Evolutionary conservation across 2,329 filamentous ascomycete genomes (phyloP).

Genomic region (Didymella exigua): DNA sequence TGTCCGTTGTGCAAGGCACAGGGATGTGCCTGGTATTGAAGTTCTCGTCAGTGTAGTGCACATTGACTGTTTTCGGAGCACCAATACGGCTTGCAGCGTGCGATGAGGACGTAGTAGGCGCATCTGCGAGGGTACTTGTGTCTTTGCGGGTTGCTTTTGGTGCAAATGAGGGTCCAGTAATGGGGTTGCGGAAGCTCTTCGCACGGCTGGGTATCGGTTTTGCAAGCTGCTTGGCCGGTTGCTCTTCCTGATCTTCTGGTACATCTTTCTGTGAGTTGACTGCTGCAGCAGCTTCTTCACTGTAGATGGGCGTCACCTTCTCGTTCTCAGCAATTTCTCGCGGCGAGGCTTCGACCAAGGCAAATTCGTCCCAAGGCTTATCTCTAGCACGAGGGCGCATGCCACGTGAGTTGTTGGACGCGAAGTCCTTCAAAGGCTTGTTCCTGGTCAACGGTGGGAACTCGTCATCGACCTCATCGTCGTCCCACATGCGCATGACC

Average conservation of each 20-base stretch:
- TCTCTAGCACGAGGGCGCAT: constrained; percentile 70
- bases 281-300: constrained; percentile 56
- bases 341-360: constrained; percentile 72
- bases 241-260: constrained; percentile 23
- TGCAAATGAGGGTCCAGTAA: constrained; percentile 57
- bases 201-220: constrained; percentile 42
- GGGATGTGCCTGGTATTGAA: constrained; percentile 73
- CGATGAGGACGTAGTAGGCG: constrained; percentile 50
- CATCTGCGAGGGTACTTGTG: constrained; percentile 51
- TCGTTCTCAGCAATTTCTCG: constrained; percentile 73
- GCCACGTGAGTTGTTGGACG: constrained; percentile 75
- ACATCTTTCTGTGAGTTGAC: constrained; percentile 38
- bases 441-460: constrained; percentile 79
- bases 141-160: constrained; percentile 55
- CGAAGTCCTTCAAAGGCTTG: constrained; percentile 76
- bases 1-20: constrained; percentile 79
- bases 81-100: constrained; percentile 64
- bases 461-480: constrained; percentile 83
- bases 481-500: constrained; percentile 82
- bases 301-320: constrained; percentile 68
- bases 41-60: constrained; percentile 74
- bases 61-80: constrained; percentile 71
- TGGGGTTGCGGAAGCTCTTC: constrained; percentile 56
- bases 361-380: constrained; percentile 83
- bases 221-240: constrained; percentile 20